phyloP scores from a whole-genome alignment of 202 grass and related monocot species.

The Zoysia matrella region DNA sequence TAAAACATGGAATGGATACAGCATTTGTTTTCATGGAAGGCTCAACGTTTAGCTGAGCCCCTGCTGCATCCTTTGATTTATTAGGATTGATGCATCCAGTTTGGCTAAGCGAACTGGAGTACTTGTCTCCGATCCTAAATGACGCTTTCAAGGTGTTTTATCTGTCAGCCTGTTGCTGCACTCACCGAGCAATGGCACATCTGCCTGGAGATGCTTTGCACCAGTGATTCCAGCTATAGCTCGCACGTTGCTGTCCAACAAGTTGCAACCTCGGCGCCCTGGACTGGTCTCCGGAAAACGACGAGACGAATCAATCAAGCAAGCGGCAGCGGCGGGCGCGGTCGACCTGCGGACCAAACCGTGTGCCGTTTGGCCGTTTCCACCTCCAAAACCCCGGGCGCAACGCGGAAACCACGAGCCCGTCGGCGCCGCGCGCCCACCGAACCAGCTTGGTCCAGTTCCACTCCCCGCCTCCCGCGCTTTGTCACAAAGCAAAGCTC shows the following conservation, averaged over 20 bases:
- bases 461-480: not conserved
- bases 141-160: no score
- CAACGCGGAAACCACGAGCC: constrained; percentile 36
- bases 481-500: constrained; percentile 17
- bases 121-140: no score
- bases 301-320: not conserved
- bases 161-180: no score
- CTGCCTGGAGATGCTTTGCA: not conserved
- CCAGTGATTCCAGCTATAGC: no score
- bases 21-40: not conserved
- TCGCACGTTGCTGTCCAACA: not conserved
- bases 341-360: not conserved
- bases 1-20: not conserved
- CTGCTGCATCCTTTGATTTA: constrained; percentile 8
- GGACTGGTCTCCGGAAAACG: not conserved
- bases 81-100: not conserved
- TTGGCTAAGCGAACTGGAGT: no score
- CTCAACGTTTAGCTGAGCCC: constrained; percentile 53
- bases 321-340: not conserved
- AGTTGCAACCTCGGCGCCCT: not conserved
- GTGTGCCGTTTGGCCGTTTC: constrained; percentile 20
- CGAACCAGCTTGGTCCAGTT: not conserved
- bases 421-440: constrained; percentile 9
- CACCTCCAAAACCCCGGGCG: constrained; percentile 26
- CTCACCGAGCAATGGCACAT: not conserved